Base-by-base conservation (phyloP, 2,329 filamentous ascomycete species). In the Nothopassalora personata region DNA sequence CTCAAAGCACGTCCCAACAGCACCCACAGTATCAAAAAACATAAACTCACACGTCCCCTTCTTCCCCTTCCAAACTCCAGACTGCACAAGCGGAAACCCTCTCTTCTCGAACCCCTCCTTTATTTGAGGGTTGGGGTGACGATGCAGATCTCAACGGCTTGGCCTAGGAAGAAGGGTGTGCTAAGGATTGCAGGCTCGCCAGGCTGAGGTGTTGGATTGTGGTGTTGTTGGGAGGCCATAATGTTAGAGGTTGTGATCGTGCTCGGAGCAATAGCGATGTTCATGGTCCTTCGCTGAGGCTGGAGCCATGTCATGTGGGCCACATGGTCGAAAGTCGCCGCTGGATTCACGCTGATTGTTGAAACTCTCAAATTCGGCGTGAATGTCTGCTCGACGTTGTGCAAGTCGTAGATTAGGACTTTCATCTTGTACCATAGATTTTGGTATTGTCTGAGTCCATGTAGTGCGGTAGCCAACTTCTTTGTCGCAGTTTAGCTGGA, bases 301-400 rank as follows among this genome's bases (percentile, higher is more conserved):
- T 19, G 64, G 57, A 18, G 49, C 59, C 64, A 66, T 56, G 52
- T 65, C 61, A 53, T 64, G 62, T 11, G 64, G 62, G 1, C 62
- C 64, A 57, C 64, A 65, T 33, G 62, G 60, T 18, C 64, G 28
- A 10, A 30, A 54, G 47, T 63, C 59, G 4, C 59, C 64, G 45
- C 57, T 63, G 3, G 63, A 58, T 48, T 53, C 33, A 7, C 64
- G 52, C 53, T 64, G 62, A 30, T 64, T 60, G 13, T 62, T 58
- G 18, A 64, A 66, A 23, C 48, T 57, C 11, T 51, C 18, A 0
- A 66, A 23, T 1, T 30, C 57, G 7, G 18, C 27, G 7, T 50
- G 33, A 7, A 66, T 60, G 1, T 45, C 39, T 58, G 18, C 53
- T 62, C 64, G 11, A 54, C n/a, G 53, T 46, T 46, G 23, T 19